Base-by-base conservation (phyloP, 805 yeast genomes). In the Huiozyma sinensis region DNA sequence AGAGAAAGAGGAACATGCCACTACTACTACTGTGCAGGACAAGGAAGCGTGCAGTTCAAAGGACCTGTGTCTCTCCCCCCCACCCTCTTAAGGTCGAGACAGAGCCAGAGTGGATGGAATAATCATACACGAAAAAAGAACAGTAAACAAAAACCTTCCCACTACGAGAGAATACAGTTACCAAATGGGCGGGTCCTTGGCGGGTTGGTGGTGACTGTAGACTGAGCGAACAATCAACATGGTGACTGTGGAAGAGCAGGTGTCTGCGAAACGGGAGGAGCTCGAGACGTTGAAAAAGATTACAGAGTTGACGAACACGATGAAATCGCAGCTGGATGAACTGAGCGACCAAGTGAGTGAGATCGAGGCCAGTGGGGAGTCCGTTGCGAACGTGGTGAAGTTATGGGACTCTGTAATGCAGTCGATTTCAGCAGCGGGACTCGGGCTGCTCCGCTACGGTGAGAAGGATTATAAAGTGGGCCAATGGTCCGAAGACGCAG, bases 391-490 rank as follows among this genome's bases (percentile, higher is more conserved):
- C 13, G 55, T 62, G 1, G 52, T 59, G 57, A 39, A 44, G 7
- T 55, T 58, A 35, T 62, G 66, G 66, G 55, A 58, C 36, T 52
- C 60, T 2, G 54, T 62, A 6, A 49, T 56, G n/a, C 49, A 54
- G 33, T 56, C 61, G 12, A 57, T 62, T 13, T 56, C 64, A 2
- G 61, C 57, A 33, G 65, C 65, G 6, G 56, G 63, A 24, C 36
- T 62, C 13, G 55, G 62, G 28, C 44, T 62, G 9, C 44, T 60
- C 17, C 61, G 60, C 37, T 62, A 60, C 41, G 47, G 56, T 0
- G 63, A 60, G 30, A 51, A 57, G 13, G 63, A 60, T 38, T 60
- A 62, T 42, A 60, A 59, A 40, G 54, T 51, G n/a, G 64, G 61
- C 5, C 42, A 34, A 4, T 58, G 63, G 63, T 45, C 46, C 9